Evolutionary conservation across 2,329 filamentous ascomycete species (phyloP), one percentile per base, ranked within the genome.

Genomic region (Arthrinium puccinioides): DNA sequence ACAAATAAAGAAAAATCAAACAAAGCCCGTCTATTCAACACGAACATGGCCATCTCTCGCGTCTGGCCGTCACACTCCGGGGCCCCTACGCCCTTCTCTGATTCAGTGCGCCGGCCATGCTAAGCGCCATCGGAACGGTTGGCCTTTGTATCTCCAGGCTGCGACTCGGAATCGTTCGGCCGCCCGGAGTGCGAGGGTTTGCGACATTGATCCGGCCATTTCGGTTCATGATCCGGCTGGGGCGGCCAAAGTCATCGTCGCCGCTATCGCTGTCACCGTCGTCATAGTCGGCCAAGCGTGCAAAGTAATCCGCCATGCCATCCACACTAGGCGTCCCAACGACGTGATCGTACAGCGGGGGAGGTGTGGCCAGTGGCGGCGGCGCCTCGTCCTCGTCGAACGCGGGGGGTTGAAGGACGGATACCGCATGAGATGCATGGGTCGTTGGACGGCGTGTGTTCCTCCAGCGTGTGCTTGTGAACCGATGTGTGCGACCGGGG

Each of bases 401-500:
- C 0, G 86, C 78, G 0, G 89, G 88, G 89, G 89, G 41, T 88
- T 88, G 63, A 88, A 94, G 0, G 87, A 94, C 0, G 89, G 89
- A 6, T 79, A 74, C 18, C 89, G 80, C 21, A 94, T 63, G 3
- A 95, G 72, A 57, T 95, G 89, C 36, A 95, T 94, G 0, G 89
- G 88, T 23, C 54, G 47, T 33, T 57, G 54, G 13, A 56, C 45
- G 4, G 47, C 42, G 44, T 51, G 49, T 14, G 46, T 48, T 14
- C 48, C 32, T 30, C 40, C 42, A 8, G 44, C 43, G 10, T 44
- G 44, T 50, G 50, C 41, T 49, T 50, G 27, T 62, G 68, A 11
- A 82, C 40, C 40, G 8, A 42, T 52, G 13, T 81, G 72, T 9
- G 76, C 76, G 8, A 80, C 64, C 25, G 74, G 77, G 0, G 80